Evolutionary conservation across 176 grass and related monocot genomes (phyloP).

Genomic region (Triticum urartu): DNA sequence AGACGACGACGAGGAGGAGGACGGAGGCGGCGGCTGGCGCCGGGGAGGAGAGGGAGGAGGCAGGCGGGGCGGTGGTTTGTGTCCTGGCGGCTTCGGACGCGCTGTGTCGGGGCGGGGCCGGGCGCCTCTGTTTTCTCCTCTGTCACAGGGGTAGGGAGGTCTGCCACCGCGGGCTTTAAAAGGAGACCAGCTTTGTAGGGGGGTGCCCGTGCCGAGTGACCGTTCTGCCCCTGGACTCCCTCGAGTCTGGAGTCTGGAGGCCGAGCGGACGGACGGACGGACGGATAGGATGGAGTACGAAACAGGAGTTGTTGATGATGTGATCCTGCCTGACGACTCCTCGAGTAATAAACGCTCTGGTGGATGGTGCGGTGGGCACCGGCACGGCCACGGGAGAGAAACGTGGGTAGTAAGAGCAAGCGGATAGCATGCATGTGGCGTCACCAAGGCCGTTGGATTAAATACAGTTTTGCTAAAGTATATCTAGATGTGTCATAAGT

Average conservation of each 20-base stretch:
- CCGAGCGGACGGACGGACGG: neutral
- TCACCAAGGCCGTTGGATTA: neutral
- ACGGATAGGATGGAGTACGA: neutral
- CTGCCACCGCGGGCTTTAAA: conserved; percentile 29
- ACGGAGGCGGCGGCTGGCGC: neutral
- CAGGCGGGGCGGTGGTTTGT: neutral
- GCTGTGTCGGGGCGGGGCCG: neutral
- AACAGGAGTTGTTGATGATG: neutral
- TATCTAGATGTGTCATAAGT: no score
- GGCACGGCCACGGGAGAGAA: conserved; percentile 1
- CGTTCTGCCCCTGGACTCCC: neutral
- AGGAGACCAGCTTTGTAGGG: neutral
- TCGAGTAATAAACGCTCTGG: neutral
- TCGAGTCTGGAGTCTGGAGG: neutral
- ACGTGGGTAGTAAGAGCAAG: neutral
- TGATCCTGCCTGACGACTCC: neutral
- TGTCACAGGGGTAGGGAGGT: neutral
- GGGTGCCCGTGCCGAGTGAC: neutral
- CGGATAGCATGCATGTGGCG: neutral
- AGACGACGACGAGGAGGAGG: no score
- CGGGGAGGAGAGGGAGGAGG: neutral
- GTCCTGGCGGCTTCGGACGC: conserved; percentile 24
- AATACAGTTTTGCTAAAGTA: neutral
- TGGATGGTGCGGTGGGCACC: neutral
- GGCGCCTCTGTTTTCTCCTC: conserved; percentile 16